Conservation (phyloP, 2,329 filamentous ascomycete genomes). For the Sarocladium strictum region DNA sequence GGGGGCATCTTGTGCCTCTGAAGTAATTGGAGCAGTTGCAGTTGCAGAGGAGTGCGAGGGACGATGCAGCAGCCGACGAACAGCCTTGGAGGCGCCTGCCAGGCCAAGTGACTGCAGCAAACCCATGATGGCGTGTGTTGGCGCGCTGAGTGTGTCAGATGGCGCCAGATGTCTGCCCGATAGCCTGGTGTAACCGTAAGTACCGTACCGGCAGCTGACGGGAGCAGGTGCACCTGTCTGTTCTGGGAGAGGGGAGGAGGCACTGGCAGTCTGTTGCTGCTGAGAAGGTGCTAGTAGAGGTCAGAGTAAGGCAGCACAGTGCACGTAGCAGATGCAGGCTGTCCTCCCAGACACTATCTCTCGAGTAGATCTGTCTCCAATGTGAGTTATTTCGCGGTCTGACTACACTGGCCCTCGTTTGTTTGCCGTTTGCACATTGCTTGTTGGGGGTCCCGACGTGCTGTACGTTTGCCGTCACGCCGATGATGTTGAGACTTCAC, state of each 20-base stretch:
- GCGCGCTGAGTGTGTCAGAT: neutral
- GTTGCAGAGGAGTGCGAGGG: slow-evolving; percentile 19
- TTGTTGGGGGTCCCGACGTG: neutral
- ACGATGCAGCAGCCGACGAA: slow-evolving; percentile 7
- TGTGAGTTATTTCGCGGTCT: neutral
- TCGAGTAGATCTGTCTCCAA: no score
- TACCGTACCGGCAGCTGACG: slow-evolving; percentile 7
- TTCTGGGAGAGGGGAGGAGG: neutral
- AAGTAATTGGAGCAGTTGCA: slow-evolving; percentile 18
- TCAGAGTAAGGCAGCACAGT: no score
- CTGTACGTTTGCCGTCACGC: neutral
- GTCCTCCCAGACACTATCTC: neutral
- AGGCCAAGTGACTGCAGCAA: slow-evolving; percentile 8
- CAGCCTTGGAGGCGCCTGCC: slow-evolving; percentile 7
- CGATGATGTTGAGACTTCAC: neutral
- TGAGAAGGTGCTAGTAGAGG: no score
- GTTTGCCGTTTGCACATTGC: neutral
- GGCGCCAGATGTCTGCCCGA: neutral
- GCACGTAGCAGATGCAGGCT: neutral
- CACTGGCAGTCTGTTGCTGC: neutral
- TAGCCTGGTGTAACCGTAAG: slow-evolving; percentile 1
- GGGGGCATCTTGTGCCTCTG: slow-evolving; percentile 10
- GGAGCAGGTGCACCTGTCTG: neutral
- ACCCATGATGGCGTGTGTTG: slow-evolving; percentile 6
- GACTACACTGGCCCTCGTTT: neutral